phyloP scores from a whole-genome alignment of 192 early-diverging fungal genomes.

The Backusella macrospora region DNA sequence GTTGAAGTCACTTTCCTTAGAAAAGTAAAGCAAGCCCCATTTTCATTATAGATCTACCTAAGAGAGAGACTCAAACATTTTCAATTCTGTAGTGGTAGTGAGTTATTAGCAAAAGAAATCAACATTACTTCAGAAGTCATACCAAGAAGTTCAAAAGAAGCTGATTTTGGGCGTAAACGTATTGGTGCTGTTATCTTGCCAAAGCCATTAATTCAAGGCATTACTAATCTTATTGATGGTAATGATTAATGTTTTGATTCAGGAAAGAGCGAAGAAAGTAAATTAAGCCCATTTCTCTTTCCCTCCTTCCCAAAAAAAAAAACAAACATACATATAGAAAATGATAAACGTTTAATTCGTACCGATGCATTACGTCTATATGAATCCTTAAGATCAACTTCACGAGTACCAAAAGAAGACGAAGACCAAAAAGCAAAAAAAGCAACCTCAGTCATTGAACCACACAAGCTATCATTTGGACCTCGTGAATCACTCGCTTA shows the following conservation, averaged over 20 bases:
- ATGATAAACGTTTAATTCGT: constrained; percentile 50
- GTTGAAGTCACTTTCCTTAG: neutral
- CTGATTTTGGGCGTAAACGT: constrained; percentile 44
- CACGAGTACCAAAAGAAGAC: constrained; percentile 33
- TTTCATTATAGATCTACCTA: neutral
- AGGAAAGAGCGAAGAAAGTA: neutral
- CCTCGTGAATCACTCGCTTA: constrained; percentile 72
- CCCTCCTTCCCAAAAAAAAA: neutral
- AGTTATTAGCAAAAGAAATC: neutral
- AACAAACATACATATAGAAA: constrained; percentile 2
- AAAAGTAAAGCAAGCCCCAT: neutral
- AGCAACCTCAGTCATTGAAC: constrained; percentile 26
- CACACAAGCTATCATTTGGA: constrained; percentile 74
- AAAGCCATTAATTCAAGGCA: constrained; percentile 32
- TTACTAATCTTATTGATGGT: constrained; percentile 34
- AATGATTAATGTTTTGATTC: neutral
- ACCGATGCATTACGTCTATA: constrained; percentile 56
- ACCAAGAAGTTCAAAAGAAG: constrained; percentile 38
- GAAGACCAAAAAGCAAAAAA: neutral
- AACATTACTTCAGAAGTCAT: neutral
- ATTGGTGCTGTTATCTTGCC: constrained; percentile 46
- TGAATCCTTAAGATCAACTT: constrained; percentile 55
- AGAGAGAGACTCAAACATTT: neutral
- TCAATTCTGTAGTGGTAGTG: neutral
- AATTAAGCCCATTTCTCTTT: neutral